phyloP scores from a whole-genome alignment of 768 basidiomycete genomes.

The Tricholoma flavovirens region DNA sequence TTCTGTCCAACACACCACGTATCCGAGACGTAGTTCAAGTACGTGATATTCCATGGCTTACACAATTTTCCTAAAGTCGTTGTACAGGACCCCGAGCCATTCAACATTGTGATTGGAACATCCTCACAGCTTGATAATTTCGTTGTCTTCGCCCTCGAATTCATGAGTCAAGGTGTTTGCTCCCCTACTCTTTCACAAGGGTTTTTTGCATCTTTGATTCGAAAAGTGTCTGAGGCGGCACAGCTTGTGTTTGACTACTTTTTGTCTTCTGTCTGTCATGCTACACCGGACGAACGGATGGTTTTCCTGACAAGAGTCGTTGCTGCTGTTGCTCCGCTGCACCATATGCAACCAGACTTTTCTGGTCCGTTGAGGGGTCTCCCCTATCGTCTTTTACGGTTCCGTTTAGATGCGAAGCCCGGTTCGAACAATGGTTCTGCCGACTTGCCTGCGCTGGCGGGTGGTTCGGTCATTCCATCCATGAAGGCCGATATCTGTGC shows the following conservation, averaged over 20 bases:
- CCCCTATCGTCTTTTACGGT: constrained; percentile 34
- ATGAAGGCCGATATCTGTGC: constrained; percentile 28
- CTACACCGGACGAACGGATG: constrained; percentile 27
- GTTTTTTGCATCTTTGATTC: constrained; percentile 45
- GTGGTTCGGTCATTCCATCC: constrained; percentile 16
- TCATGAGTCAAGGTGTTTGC: constrained; percentile 36
- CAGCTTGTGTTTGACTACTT: constrained; percentile 38
- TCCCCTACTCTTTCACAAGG: constrained; percentile 40
- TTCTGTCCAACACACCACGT: constrained; percentile 35
- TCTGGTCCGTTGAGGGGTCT: constrained; percentile 27
- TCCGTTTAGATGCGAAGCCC: constrained; percentile 40
- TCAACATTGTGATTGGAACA: constrained; percentile 32
- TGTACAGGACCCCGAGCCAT: constrained; percentile 28
- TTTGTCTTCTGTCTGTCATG: constrained; percentile 32
- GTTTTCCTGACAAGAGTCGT: constrained; percentile 37
- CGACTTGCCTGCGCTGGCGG: constrained; percentile 24
- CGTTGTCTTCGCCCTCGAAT: constrained; percentile 39
- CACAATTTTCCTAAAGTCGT: constrained; percentile 23
- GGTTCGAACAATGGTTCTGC: constrained; percentile 30
- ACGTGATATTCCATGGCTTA: not conserved
- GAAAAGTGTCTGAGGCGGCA: constrained; percentile 33
- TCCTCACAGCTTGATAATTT: constrained; percentile 40
- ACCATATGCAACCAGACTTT: constrained; percentile 22
- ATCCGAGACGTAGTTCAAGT: constrained; percentile 24
- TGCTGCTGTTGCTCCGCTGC: constrained; percentile 23